Evolutionary conservation across 768 basidiomycete species (phyloP).

Genomic region (Tricholoma furcatifolium): DNA sequence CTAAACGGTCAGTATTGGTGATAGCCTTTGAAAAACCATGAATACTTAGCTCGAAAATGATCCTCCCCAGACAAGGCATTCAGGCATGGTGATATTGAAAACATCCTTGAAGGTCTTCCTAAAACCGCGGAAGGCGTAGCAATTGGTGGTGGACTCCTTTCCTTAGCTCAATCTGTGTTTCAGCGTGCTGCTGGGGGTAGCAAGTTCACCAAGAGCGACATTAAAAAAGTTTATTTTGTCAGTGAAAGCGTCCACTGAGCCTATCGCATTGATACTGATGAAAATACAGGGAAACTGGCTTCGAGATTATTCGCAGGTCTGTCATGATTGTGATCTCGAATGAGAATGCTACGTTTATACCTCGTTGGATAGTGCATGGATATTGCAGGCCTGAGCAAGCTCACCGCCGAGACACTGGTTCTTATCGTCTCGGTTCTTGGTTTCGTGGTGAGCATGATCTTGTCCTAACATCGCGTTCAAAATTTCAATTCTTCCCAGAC

Average conservation of each 20-base stretch:
- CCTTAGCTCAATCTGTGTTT: conserved; percentile 47
- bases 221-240: conserved; percentile 69
- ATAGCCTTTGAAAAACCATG: background rate
- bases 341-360: background rate
- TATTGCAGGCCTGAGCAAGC: conserved; percentile 66
- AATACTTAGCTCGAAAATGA: conserved; percentile 8
- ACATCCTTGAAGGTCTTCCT: conserved; percentile 56
- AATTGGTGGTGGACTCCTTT: conserved; percentile 47
- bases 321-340: background rate
- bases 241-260: conserved; percentile 16
- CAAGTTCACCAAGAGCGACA: conserved; percentile 63
- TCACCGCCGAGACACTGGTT: conserved; percentile 62
- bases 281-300: conserved; percentile 60
- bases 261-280: background rate
- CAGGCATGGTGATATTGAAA: conserved; percentile 76
- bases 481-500: conserved; percentile 35
- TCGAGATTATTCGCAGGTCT: conserved; percentile 64
- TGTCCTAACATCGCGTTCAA: background rate
- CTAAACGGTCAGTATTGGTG: conserved; percentile 44
- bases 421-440: conserved; percentile 57
- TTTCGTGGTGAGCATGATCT: conserved; percentile 41
- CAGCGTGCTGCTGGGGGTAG: conserved; percentile 45
- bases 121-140: conserved; percentile 51
- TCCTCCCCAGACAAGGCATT: conserved; percentile 58
- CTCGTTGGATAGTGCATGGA: conserved; percentile 54